Evolutionary conservation across 106 monocot species (phyloP).

Genomic region (Posidonia australis): DNA sequence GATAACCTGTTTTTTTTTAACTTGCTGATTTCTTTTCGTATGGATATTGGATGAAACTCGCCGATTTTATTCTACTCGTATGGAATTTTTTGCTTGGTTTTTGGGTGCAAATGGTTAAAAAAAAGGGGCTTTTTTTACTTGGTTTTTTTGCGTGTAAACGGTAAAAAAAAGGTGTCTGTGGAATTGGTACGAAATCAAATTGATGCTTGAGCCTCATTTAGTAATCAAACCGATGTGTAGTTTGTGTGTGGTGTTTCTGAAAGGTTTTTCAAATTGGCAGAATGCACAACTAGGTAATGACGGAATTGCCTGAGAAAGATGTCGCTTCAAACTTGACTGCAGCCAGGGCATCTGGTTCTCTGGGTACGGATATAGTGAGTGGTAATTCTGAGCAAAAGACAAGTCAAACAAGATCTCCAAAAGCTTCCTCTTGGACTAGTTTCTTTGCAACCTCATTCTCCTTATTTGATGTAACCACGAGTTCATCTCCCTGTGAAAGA

Average conservation of each 20-base stretch:
- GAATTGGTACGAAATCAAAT: too few relatives aligned
- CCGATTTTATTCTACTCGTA: too few relatives aligned
- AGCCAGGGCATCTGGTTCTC: constrained; percentile 28
- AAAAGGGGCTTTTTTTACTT: too few relatives aligned
- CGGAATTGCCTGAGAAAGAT: constrained; percentile 59
- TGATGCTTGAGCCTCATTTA: too few relatives aligned
- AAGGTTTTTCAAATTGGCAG: background rate
- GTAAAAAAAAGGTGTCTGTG: too few relatives aligned
- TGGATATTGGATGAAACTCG: too few relatives aligned
- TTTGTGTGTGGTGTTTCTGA: background rate
- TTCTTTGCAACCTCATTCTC: constrained; percentile 49
- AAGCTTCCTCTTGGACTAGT: constrained; percentile 36
- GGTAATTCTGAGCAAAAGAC: constrained; percentile 22
- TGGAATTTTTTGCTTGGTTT: too few relatives aligned
- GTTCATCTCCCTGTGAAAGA: constrained; percentile 19
- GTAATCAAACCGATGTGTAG: too few relatives aligned
- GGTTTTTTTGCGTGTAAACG: too few relatives aligned
- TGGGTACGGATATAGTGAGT: constrained; percentile 13
- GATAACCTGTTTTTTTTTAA: too few relatives aligned
- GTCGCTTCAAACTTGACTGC: constrained; percentile 39
- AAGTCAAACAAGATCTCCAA: constrained; percentile 22
- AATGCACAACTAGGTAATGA: constrained; percentile 57
- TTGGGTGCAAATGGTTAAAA: too few relatives aligned
- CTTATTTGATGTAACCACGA: constrained; percentile 32
- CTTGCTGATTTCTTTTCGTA: too few relatives aligned